Evolutionary conservation across 1,284 basidiomycete genomes (phyloP), one percentile per base, ranked within the genome.

Genomic region (Sporisorium reilianum): DNA sequence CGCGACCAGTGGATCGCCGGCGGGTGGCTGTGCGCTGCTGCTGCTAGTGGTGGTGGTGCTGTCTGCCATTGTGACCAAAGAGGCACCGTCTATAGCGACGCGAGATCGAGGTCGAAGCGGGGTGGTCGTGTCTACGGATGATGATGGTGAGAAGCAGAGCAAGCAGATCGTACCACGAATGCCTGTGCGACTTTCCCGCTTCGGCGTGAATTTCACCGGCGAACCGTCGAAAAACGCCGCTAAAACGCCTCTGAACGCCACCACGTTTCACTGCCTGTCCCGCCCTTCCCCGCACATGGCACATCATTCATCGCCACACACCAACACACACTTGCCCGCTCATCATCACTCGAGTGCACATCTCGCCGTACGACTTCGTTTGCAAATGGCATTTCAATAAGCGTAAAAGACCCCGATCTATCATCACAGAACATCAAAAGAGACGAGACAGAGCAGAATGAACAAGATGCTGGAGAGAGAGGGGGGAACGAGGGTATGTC

Each of bases 1-100:
- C 1, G 42, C 22, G 1, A 69, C 60, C 30, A 69, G 34, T 6
- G 46, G 45, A 18, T 69, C 65, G 6, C 48, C 42, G 28, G 2
- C n/a, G 23, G 9, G 36, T 38, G 32, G 36, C 18, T 16, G n/a
- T 34, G 36, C 3, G 16, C 25, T 30, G 28, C 5, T 30, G 8
- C 12, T 12, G 45, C 0, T 32, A 5, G 41, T 54, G 23, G 52
- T 12, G 14, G 11, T 4, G 40, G 25, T 55, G 8, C 14, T 46
- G 12, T 26, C 44, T 22, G 54, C 18, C 54, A 55, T 55, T 0
- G 16, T 38, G 53, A 22, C 5, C 7, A 11, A 14, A 11, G 12
- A 12, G 3, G 11, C 16, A 18, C 5, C 12, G 25, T n/a, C 18
- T 8, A 5, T 14, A 1, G 26, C 14, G 8, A n/a, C 26, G 18